A percentile compares a stretch with the other conserved stretches of the same genome.
Evolutionary conservation across 805 yeast genomes (phyloP).

Genomic region (Zygotorulaspora danielsina): DNA sequence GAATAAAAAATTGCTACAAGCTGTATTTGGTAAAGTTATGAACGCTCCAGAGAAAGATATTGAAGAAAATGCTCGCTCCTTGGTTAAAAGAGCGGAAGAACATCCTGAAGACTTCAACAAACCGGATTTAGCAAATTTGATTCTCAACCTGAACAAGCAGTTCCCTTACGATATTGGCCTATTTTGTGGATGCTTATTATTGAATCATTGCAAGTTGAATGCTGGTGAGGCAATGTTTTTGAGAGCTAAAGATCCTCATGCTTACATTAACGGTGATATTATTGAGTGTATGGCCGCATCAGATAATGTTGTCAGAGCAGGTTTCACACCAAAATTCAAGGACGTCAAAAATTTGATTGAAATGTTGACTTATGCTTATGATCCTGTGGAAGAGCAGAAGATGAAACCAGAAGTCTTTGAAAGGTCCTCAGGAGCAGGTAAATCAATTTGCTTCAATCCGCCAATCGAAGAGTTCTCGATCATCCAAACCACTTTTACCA

Average conservation of each 20-base stretch:
- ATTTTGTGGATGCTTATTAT: slow-evolving; percentile 89
- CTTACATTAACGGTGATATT: slow-evolving; percentile 94
- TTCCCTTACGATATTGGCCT: slow-evolving; percentile 93
- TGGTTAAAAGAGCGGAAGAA: slow-evolving; percentile 60
- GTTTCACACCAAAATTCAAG: slow-evolving; percentile 98
- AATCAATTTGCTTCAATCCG: slow-evolving; percentile 74
- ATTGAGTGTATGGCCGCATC: slow-evolving; percentile 99
- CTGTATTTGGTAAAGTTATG: slow-evolving; percentile 81
- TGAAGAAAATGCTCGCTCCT: slow-evolving; percentile 50
- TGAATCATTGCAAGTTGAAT: slow-evolving; percentile 77
- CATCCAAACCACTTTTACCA: slow-evolving; percentile 67
- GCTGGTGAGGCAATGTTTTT: slow-evolving; percentile 96
- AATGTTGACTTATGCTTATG: slow-evolving; percentile 86
- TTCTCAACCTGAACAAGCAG: slow-evolving; percentile 74
- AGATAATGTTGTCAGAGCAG: slow-evolving; percentile 97
- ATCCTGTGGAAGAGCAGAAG: slow-evolving; percentile 88
- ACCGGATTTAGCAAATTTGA: slow-evolving; percentile 61
- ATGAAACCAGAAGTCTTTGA: slow-evolving; percentile 55
- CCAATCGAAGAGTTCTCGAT: slow-evolving; percentile 97
- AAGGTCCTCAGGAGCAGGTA: slow-evolving; percentile 64
- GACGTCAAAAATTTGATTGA: slow-evolving; percentile 86
- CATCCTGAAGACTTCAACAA: slow-evolving; percentile 54
- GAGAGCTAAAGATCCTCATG: slow-evolving; percentile 97
- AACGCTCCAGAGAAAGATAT: slow-evolving; percentile 63
- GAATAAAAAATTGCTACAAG: slow-evolving; percentile 65